phyloP scores from a whole-genome alignment of 192 early-diverging fungal species.

The Coemansia sp. region DNA sequence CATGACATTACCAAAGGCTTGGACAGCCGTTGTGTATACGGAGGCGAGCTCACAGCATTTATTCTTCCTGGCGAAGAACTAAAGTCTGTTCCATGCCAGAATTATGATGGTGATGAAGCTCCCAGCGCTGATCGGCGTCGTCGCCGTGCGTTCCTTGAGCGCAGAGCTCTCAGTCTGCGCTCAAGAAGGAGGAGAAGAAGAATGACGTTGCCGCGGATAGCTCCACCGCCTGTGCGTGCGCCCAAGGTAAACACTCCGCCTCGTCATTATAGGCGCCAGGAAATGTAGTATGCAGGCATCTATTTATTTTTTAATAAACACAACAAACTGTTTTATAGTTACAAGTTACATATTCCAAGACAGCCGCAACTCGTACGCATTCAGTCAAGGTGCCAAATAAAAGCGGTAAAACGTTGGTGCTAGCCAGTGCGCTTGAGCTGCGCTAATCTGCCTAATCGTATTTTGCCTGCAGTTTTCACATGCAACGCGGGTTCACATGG shows the following conservation, averaged over 20 bases:
- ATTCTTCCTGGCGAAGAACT: slow-evolving; percentile 43
- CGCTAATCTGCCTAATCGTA: slow-evolving; percentile 8
- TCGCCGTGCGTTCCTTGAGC: neutral
- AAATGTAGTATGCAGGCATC: no score
- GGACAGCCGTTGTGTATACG: slow-evolving; percentile 72
- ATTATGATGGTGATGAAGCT: neutral
- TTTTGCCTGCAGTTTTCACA: slow-evolving; percentile 8
- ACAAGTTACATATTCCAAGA: no score
- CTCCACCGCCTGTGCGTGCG: neutral
- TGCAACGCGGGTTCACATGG: neutral
- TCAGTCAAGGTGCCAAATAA: slow-evolving; percentile 76
- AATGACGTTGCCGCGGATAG: neutral
- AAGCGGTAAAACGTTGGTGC: slow-evolving; percentile 72
- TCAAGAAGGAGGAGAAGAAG: neutral
- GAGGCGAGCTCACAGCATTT: slow-evolving; percentile 62
- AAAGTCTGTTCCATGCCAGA: slow-evolving; percentile 23
- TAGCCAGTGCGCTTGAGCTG: slow-evolving; percentile 72
- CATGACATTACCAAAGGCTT: slow-evolving; percentile 60
- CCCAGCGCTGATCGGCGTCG: neutral
- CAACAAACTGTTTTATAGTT: no score
- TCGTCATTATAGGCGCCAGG: no score
- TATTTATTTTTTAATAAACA: no score
- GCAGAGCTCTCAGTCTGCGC: neutral
- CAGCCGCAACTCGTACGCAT: slow-evolving; percentile 78
- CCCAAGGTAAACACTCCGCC: neutral